Conservation (phyloP, 805 yeast species). For the Cyberlindnera lachancei region DNA sequence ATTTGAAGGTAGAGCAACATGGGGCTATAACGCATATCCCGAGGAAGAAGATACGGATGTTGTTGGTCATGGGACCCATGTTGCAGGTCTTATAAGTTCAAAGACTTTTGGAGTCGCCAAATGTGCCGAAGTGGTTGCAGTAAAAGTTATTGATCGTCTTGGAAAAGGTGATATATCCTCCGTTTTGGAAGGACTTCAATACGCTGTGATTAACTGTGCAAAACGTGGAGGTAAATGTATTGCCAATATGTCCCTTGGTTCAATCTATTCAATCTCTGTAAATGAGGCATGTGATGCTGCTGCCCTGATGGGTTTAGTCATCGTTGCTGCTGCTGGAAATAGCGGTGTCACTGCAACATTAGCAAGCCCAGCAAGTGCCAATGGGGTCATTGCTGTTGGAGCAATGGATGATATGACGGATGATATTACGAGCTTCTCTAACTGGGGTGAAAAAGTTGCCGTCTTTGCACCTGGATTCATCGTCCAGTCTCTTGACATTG, state of each 20-base stretch:
- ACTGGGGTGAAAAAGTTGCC: constrained; percentile 85
- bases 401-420: constrained; percentile 75
- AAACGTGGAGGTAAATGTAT: constrained; percentile 39
- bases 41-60: constrained; percentile 47
- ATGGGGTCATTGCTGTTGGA: constrained; percentile 69
- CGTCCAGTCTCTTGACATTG: constrained; percentile 46
- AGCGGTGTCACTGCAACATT: constrained; percentile 65
- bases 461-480: constrained; percentile 74
- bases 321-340: constrained; percentile 87
- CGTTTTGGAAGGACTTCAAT: constrained; percentile 59
- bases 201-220: constrained; percentile 49
- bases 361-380: constrained; percentile 79
- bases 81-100: constrained; percentile 84
- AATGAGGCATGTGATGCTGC: constrained; percentile 77
- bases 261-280: constrained; percentile 52
- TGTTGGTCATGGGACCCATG: constrained; percentile 91
- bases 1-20: constrained; percentile 51
- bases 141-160: constrained; percentile 56
- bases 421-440: constrained; percentile 65
- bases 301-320: constrained; percentile 53
- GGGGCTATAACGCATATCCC: constrained; percentile 54
- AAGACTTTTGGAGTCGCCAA: constrained; percentile 78
- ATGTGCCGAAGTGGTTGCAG: constrained; percentile 50
- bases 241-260: constrained; percentile 77
- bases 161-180: constrained; percentile 66